phyloP scores from a whole-genome alignment of 352 stramenopile genomes.

The Globisporangium acanthophoron region DNA sequence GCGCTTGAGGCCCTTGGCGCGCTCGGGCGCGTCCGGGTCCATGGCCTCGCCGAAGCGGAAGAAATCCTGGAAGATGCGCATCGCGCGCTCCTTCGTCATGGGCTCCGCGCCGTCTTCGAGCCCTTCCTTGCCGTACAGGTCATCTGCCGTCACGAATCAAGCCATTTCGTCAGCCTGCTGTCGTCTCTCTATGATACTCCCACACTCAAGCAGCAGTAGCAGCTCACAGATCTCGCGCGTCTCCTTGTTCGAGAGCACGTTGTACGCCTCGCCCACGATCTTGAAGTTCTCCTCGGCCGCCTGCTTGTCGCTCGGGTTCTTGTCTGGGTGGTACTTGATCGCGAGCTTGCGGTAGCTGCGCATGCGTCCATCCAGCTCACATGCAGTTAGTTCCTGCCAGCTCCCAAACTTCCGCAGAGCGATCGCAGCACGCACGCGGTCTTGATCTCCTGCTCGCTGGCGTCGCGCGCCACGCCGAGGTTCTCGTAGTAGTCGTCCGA shows the following conservation, averaged over 20 bases:
- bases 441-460: slow-evolving; percentile 80
- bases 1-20: slow-evolving; percentile 72
- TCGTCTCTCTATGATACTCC: neutral
- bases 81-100: slow-evolving; percentile 79
- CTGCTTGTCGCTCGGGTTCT: slow-evolving; percentile 84
- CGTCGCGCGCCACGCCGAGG: slow-evolving; percentile 57
- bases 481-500: slow-evolving; percentile 88
- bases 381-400: too few species aligned
- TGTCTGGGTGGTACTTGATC: slow-evolving; percentile 93
- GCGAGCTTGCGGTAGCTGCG: slow-evolving; percentile 87
- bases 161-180: too few species aligned
- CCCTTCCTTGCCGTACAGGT: slow-evolving; percentile 91
- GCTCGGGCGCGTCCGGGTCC: slow-evolving; percentile 74
- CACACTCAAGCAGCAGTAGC: neutral
- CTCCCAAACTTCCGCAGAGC: neutral
- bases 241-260: slow-evolving; percentile 90
- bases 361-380: too few species aligned
- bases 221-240: slow-evolving; percentile 85
- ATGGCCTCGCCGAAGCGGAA: slow-evolving; percentile 83
- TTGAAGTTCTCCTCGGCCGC: slow-evolving; percentile 92
- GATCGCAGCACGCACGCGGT: slow-evolving; percentile 43
- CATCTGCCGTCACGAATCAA: slow-evolving; percentile 38
- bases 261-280: slow-evolving; percentile 92
- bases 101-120: slow-evolving; percentile 78
- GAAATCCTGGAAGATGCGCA: slow-evolving; percentile 85